phyloP scores from a whole-genome alignment of 768 basidiomycete species.

The Wakefieldia striispora region DNA sequence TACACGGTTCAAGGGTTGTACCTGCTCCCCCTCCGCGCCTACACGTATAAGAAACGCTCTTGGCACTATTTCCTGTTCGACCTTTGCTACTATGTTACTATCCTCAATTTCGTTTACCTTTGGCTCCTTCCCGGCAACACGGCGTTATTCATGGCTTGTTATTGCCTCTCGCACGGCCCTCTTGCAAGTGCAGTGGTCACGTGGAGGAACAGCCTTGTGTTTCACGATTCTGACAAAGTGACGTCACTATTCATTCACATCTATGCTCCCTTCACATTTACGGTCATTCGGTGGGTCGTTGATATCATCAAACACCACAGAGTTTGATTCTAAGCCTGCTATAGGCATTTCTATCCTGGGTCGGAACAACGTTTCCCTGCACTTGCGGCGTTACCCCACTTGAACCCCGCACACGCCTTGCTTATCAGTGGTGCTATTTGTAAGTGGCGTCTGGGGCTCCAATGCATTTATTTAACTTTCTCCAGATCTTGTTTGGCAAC shows the following conservation, averaged over 20 bases:
- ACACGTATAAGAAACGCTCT: constrained; percentile 85
- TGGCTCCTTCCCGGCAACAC: constrained; percentile 83
- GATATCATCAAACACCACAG: not conserved
- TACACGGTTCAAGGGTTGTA: constrained; percentile 79
- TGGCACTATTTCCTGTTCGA: constrained; percentile 97
- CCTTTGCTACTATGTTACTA: constrained; percentile 89
- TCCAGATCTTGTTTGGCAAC: constrained; percentile 88
- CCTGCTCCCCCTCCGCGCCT: constrained; percentile 80
- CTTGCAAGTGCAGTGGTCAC: constrained; percentile 95
- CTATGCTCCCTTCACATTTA: constrained; percentile 88
- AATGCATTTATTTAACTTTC: constrained; percentile 5
- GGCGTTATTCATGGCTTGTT: constrained; percentile 85
- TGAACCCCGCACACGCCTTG: constrained; percentile 72
- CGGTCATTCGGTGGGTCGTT: constrained; percentile 73
- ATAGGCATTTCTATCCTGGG: constrained; percentile 84
- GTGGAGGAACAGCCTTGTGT: constrained; percentile 98
- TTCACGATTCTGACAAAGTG: constrained; percentile 96
- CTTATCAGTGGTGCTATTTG: constrained; percentile 80
- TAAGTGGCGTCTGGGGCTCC: constrained; percentile 38
- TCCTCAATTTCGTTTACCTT: constrained; percentile 88
- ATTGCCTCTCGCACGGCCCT: constrained; percentile 87
- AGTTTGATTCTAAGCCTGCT: constrained; percentile 4
- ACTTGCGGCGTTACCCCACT: constrained; percentile 60
- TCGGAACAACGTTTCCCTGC: constrained; percentile 86
- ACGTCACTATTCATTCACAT: constrained; percentile 95